Conservation (phyloP, 164 flowering plant species). For the Litsea cubeba region DNA sequence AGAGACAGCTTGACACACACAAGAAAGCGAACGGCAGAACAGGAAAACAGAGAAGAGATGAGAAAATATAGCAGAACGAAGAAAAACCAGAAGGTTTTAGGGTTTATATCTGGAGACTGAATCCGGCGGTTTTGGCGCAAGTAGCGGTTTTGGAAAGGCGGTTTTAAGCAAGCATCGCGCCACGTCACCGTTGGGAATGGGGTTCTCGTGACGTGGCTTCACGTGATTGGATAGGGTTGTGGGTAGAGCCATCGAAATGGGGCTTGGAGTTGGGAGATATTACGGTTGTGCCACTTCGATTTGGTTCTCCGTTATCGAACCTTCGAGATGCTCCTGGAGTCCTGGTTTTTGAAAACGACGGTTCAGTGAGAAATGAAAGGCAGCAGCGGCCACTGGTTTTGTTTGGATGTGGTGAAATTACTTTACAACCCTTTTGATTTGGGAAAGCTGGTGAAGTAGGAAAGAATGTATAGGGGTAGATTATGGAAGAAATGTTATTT, state of each 20-base stretch:
- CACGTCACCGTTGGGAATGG: neutral
- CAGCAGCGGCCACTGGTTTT: neutral
- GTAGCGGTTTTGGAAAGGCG: neutral
- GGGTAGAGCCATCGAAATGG: neutral
- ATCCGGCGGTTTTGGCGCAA: no score
- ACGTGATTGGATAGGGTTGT: neutral
- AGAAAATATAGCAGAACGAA: neutral
- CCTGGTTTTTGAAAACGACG: neutral
- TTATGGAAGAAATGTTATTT: no score
- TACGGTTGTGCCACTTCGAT: neutral
- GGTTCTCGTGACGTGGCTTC: conserved; percentile 3
- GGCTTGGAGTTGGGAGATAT: neutral
- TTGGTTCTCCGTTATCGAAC: neutral
- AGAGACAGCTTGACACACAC: neutral
- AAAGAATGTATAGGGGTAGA: neutral
- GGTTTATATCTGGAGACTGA: neutral
- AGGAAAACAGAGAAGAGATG: neutral
- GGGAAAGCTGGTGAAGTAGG: neutral
- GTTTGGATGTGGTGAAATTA: neutral
- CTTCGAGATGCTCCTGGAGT: neutral
- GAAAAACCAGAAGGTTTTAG: neutral
- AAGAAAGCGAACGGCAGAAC: neutral
- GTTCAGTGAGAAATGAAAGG: neutral
- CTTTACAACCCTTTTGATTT: neutral
- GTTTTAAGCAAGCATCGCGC: neutral